Evolutionary conservation across 2,329 filamentous ascomycete genomes (phyloP).

Genomic region (Diaporthe helianthi): DNA sequence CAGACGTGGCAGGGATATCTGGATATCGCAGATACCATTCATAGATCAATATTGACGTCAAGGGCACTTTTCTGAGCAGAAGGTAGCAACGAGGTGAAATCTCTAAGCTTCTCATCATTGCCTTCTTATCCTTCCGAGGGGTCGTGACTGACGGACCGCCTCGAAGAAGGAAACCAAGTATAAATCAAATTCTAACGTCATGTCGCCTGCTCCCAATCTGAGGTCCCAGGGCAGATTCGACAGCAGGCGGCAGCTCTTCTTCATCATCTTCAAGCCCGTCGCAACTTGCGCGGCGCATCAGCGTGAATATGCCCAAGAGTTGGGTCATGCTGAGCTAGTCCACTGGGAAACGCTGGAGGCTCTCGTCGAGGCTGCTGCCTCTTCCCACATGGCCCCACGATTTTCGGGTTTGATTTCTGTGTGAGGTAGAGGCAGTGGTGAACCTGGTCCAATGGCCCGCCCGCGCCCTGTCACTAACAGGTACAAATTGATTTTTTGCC

Average conservation of each 20-base stretch:
- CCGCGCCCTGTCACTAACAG: background rate
- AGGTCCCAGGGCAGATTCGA: background rate
- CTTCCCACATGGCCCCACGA: background rate
- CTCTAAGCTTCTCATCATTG: background rate
- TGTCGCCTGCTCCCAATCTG: too few relatives aligned
- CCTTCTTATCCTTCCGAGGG: background rate
- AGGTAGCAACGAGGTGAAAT: background rate
- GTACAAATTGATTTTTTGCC: background rate
- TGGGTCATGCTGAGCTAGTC: background rate
- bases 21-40: too few relatives aligned
- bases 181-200: background rate
- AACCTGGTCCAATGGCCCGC: background rate
- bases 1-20: too few relatives aligned
- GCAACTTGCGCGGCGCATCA: background rate
- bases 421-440: background rate
- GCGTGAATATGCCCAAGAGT: background rate
- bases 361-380: background rate
- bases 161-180: too few relatives aligned
- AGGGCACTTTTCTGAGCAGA: too few relatives aligned
- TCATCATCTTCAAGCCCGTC: background rate
- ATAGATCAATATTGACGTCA: too few relatives aligned
- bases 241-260: background rate
- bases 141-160: background rate
- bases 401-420: too few relatives aligned
- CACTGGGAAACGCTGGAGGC: background rate